Evolutionary conservation across 805 yeast genomes (phyloP), one percentile per base, ranked within the genome.

Genomic region (Saitoella complicata): DNA sequence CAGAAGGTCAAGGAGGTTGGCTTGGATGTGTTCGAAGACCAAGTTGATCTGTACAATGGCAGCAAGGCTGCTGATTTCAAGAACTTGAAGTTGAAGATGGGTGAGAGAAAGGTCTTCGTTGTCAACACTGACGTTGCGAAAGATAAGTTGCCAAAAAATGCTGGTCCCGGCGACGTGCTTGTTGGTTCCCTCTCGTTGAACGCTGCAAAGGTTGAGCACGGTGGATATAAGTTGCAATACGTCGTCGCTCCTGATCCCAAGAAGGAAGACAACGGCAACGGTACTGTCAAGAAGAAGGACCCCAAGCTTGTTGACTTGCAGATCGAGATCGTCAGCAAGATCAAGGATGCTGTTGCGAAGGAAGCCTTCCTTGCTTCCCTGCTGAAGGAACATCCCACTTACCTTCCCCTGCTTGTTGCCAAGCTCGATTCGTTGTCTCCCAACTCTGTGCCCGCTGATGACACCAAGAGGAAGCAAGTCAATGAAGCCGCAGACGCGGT

Each of bases 11-110:
- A 41, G 12, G 30, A 32, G 13, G 34, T 41, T 32, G 34, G 32
- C n/a, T 38, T 41, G 12, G 32, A 37, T 7, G 10, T 35, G 11
- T 41, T 12, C 12, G 21, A 37, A 12, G 38, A 41, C 38, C 43
- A 41, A 11, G 34, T 41, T 11, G 43, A 39, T 30, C 32, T 39
- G 10, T 39, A 21, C 21, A 21, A 36, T 39, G 42, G 32, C 12
- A 39, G 32, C 10, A 9, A 31, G 33, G 32, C n/a, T 12, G 40
- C 21, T 29, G 31, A 30, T 10, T 39, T n/a, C 32, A 36, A 31
- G 8, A 30, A 32, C 11, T 12, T 21, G 11, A 31, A 9, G 7
- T n/a, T 39, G 31, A 36, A 21, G 9, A n/a, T 32, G 7, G 32
- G 21, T 31, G 11, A 11, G n/a, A 10, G 12, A 8, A 31, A 39